Evolutionary conservation across 2,329 filamentous ascomycete species (phyloP), one percentile per base, ranked within the genome.

Genomic region (Phyllosticta citrichinensis): DNA sequence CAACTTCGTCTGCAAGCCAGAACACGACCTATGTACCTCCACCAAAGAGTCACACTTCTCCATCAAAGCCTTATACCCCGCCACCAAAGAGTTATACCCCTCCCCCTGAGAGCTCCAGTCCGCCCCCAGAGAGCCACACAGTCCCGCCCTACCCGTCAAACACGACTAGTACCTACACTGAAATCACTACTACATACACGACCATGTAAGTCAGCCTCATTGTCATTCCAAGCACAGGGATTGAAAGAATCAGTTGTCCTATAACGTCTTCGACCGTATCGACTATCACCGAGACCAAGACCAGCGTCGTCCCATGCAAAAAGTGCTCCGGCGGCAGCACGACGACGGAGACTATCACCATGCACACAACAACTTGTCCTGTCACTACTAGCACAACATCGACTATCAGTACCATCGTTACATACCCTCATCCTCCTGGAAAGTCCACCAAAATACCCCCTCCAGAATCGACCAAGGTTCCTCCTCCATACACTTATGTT

Each of bases 181-280:
- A 57, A 24, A 27, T 56, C 30, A 62, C 57, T 2, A 57, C 62
- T 14, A 55, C 57, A 11, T 62, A 64, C 60, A 66, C 64, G 5
- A 65, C 64, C 8, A 56, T 57, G 40, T 47, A n/a, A 47, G 40
- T 47, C 40, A 47, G n/a, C 27, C 6, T 30, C 27, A 47, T n/a
- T 47, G 40, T 47, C n/a, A 47, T 6, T 47, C 6, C 3, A n/a
- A 47, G 5, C n/a, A 47, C 40, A n/a, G 4, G 17, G 4, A 47
- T 14, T n/a, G 6, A n/a, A 6, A n/a, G 3, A 40, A 10, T 8
- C 12, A 47, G 40, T 53, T 58, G 60, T 58, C 64, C 66, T 12
- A 62, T 63, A 4, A 63, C 64, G 6, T 64, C 65, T 52, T 61
- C 64, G 20, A 55, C 63, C 27, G 56, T 65, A 4, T 60, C 63